phyloP scores from a whole-genome alignment of 805 yeast genomes.

The Candida alai region DNA sequence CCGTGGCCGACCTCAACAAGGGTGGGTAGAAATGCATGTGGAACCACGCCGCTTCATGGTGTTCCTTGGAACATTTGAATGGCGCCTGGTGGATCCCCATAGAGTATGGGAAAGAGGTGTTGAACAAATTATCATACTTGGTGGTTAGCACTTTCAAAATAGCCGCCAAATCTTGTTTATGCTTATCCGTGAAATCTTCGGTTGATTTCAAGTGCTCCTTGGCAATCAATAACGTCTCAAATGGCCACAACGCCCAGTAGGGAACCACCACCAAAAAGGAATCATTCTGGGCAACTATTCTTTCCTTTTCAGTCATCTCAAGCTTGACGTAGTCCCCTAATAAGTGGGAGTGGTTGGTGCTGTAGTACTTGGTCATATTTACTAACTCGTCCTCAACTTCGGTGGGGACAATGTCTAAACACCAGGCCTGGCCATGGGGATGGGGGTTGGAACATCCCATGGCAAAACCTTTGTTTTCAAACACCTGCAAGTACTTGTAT shows the following conservation, averaged over 20 bases:
- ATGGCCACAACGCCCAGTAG: conserved; percentile 84
- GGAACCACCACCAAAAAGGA: conserved; percentile 68
- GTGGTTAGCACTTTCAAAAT: conserved; percentile 51
- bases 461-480: conserved; percentile 74
- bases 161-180: conserved; percentile 53
- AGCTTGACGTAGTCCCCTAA: conserved; percentile 59
- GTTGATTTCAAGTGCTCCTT: conserved; percentile 51
- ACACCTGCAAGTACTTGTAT: conserved; percentile 61
- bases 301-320: conserved; percentile 47
- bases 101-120: conserved; percentile 70
- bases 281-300: conserved; percentile 58
- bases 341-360: conserved; percentile 42
- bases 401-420: conserved; percentile 58
- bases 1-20: conserved; percentile 67
- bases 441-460: conserved; percentile 85
- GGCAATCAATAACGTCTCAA: conserved; percentile 64
- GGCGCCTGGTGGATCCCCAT: conserved; percentile 84
- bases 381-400: conserved; percentile 59
- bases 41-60: conserved; percentile 45
- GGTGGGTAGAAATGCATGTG: conserved; percentile 83
- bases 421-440: conserved; percentile 84
- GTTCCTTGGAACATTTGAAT: conserved; percentile 40
- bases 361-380: conserved; percentile 46
- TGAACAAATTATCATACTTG: conserved; percentile 67
- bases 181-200: conserved; percentile 41